Conservation (phyloP, 1,139 yeast species). For the Debaryomyces coudertii region DNA sequence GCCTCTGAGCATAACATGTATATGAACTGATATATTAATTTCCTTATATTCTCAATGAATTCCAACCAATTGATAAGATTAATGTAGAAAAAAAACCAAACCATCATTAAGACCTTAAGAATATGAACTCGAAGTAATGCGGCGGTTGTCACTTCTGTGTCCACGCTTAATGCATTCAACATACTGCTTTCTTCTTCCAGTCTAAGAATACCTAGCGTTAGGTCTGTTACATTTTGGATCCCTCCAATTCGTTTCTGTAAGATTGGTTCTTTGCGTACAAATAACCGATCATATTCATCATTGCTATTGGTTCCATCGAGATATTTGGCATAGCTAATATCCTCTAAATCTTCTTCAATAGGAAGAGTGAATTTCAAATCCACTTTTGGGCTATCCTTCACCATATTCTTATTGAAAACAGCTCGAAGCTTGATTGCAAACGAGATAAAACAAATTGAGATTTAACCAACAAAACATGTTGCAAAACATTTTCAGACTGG, state of each 20-base stretch:
- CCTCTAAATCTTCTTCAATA: neutral
- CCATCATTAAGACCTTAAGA: conserved; percentile 18
- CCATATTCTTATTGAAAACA: neutral
- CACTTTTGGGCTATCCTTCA: neutral
- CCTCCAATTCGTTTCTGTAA: conserved; percentile 2
- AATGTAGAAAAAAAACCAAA: conserved; percentile 7
- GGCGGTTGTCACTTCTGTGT: conserved; percentile 20
- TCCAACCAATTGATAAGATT: conserved; percentile 5
- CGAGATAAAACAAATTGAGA: too few relatives aligned
- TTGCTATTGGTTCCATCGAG: neutral
- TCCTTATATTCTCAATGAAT: conserved; percentile 10
- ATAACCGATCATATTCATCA: neutral
- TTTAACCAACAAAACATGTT: neutral
- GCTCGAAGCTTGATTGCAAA: too few relatives aligned
- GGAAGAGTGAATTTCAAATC: neutral
- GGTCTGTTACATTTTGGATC: conserved; percentile 9
- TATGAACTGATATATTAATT: conserved; percentile 14
- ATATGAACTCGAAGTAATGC: conserved; percentile 25
- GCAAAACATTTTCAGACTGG: neutral
- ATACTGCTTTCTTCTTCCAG: conserved; percentile 11
- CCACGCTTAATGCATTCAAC: conserved; percentile 12
- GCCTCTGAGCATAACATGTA: conserved; percentile 17
- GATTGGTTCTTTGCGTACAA: neutral
- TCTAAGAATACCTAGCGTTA: conserved; percentile 9
- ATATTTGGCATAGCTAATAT: neutral